Base-by-base conservation (phyloP, 331 rosid genomes). In the Arachis monticola region DNA sequence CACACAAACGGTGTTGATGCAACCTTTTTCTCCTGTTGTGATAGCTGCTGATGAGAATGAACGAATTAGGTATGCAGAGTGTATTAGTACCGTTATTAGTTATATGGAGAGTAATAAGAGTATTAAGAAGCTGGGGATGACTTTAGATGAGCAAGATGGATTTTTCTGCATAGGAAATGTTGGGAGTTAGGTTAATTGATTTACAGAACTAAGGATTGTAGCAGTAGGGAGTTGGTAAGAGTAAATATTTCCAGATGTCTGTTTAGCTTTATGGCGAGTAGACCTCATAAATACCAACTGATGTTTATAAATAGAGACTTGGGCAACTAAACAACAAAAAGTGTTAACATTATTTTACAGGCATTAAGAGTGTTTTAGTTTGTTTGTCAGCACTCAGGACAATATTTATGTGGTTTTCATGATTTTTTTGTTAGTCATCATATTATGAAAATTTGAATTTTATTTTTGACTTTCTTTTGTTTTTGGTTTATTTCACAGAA, bases 31-130 rank as follows among this genome's bases (percentile, higher is more conserved):
- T 77, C 98, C 98, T 63, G 77, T 95, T 55, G 97, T 92, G 65
- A 84, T 95, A 52, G 98, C 94, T 57, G 99, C 94, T 10, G 98
- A 95, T 65, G 98, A 92, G 87, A 92, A 90, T 83, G 99, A 95
- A 83, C 87, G 92, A n/a, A 92, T 95, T 73, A 91, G 99, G 99
- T 95, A 82, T 68, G 68, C 50, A 30, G 17, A 73, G 60, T 64
- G 72, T 17, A 44, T 60, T 51, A 46, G 40, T 69, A 5, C 6
- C 46, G 51, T 64, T 77, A 46, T 67, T 80, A 55, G 44, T 59
- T 22, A 59, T 51, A 0, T 44, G 47, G 9, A 44, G 47, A 74
- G 51, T 60, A 48, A 35, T 35, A 53, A 58, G 22, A 56, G 59
- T 78, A 62, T 60, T 67, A 55, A 69, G 32, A 53, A 55, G 69